These are phyloP conservation scores for Scutellaria minor DNA, from an alignment of 257 asterid species.

Conservation along the genomic window DNA sequence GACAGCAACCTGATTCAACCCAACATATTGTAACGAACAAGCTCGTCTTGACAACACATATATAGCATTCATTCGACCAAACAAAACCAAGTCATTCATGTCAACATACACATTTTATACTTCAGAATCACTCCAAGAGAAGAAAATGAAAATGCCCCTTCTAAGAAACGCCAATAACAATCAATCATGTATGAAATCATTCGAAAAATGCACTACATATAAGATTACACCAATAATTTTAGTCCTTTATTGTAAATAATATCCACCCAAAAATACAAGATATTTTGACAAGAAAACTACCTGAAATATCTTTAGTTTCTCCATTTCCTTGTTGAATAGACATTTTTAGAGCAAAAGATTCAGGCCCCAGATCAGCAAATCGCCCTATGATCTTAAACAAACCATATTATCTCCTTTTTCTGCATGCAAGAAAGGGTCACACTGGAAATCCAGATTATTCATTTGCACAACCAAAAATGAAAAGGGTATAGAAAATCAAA, in stretches of 20 bases:
- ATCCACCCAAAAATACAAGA: background rate
- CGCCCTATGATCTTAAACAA: constrained; percentile 34
- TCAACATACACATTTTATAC: background rate
- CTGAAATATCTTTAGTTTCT: constrained; percentile 37
- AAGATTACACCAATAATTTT: no score
- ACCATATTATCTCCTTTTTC: constrained; percentile 38
- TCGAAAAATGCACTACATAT: no score
- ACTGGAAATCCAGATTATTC: constrained; percentile 17
- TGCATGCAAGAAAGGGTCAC: constrained; percentile 23
- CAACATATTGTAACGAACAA: constrained; percentile 10
- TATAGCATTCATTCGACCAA: background rate
- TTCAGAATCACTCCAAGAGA: background rate
- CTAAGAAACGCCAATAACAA: background rate
- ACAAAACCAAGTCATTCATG: background rate
- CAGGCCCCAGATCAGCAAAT: constrained; percentile 41
- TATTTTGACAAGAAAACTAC: constrained; percentile 23
- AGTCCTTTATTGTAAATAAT: background rate
- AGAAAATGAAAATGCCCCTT: background rate
- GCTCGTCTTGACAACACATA: background rate
- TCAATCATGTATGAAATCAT: no score
- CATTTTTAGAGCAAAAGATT: constrained; percentile 39
- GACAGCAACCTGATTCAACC: constrained; percentile 52
- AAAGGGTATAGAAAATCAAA: no score
- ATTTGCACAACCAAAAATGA: background rate
- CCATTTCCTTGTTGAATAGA: constrained; percentile 45